phyloP scores from a whole-genome alignment of 345 rosid species.

The Cochlearia excelsa region DNA sequence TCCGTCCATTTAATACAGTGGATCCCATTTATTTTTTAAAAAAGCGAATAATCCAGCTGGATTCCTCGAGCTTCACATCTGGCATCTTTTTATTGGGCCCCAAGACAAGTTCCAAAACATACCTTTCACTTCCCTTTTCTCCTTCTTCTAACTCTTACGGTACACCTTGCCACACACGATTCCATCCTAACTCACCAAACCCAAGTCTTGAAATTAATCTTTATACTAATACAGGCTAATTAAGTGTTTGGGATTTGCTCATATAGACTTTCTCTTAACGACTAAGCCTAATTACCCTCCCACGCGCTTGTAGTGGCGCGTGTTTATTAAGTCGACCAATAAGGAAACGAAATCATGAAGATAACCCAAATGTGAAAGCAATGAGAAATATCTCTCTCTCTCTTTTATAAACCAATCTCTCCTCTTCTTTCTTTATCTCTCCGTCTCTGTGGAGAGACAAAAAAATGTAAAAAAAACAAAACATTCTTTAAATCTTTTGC shows the following conservation, averaged over 20 bases:
- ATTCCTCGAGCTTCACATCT: constrained; percentile 31
- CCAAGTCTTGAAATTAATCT: neutral
- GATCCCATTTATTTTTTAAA: constrained; percentile 2
- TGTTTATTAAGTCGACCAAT: neutral
- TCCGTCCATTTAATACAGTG: constrained; percentile 3
- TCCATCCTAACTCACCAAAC: constrained; percentile 3
- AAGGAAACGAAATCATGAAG: constrained; percentile 30
- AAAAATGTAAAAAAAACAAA: neutral
- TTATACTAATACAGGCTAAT: constrained; percentile 23
- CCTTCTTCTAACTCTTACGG: neutral
- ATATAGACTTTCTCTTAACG: constrained; percentile 30
- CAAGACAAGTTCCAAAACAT: constrained; percentile 29
- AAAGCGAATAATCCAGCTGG: constrained; percentile 35
- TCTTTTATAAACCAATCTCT: constrained; percentile 36
- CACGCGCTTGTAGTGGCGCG: constrained; percentile 27
- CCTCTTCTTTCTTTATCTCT: constrained; percentile 34
- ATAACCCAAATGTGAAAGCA: constrained; percentile 26
- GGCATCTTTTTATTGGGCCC: constrained; percentile 32
- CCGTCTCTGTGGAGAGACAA: constrained; percentile 37
- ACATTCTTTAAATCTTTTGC: constrained; percentile 26
- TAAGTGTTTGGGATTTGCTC: constrained; percentile 6
- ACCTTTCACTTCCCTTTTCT: constrained; percentile 3
- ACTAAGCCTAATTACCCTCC: constrained; percentile 21
- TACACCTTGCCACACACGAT: constrained; percentile 24
- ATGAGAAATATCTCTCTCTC: constrained; percentile 23